Evolutionary conservation across 805 yeast species (phyloP), one percentile per base, ranked within the genome.

Genomic region (Grigorovia yakushimaensis): DNA sequence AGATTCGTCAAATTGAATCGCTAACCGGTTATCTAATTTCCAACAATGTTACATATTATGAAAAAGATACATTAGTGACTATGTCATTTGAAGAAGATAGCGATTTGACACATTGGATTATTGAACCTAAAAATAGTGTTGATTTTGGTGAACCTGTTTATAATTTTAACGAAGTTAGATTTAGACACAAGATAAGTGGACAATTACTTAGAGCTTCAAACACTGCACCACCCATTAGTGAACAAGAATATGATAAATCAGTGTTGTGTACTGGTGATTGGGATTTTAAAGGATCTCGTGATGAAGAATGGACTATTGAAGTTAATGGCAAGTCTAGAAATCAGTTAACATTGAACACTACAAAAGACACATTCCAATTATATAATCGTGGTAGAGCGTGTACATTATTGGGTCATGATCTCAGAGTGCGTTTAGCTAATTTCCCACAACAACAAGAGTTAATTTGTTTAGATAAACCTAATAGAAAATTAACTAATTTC

Each of bases 241-340:
- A 87, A 60, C 93, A 87, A 58, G 98, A 93, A 48, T 89, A 91
- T 65, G 82, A 88, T 59, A 77, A 75, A 53, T 95, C 88, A 64
- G 95, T 88, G 1, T 76, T 86, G 23, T 79, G 87, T 52, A 59
- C 79, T 48, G 93, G 91, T 4, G 77, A 76, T 63, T 64, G 71
- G 6, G 77, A 79, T 1, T 77, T 78, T 58, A 67, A 68, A 2
- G 93, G 87, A 17, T 84, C 84, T 54, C 71, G 74, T 39, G 79
- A 79, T 59, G 88, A 85, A 61, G 76, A 77, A 51, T 88, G 88
- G 74, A 76, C 76, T 47, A 66, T 91, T 19, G 73, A 76, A 56
- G 73, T 81, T 36, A 61, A 70, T 5, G 65, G 68, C 47, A 30
- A 20, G 21, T 30, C 39, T 6, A 13, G 13, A 5, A 53, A 61